Conservation (phyloP, 441 rosid genomes). For the Corymbia citriodora region DNA sequence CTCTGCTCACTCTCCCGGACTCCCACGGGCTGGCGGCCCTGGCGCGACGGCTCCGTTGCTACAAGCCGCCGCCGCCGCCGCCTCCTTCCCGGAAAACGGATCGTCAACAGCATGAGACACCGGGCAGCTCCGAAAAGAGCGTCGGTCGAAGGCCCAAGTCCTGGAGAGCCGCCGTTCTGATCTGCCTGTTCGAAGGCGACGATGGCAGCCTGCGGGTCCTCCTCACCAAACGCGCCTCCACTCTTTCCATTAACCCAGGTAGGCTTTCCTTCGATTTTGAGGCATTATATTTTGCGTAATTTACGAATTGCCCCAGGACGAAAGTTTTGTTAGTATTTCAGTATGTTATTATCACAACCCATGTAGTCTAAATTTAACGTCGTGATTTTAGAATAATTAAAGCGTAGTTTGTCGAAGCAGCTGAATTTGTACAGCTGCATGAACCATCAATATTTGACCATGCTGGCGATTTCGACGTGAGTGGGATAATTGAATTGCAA, state of each 20-base stretch:
- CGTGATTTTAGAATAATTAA: neutral
- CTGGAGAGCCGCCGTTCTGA: conserved; percentile 48
- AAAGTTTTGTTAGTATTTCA: neutral
- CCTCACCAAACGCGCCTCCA: conserved; percentile 62
- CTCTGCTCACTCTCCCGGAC: neutral
- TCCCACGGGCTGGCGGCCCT: conserved; percentile 11
- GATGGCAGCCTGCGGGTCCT: conserved; percentile 43
- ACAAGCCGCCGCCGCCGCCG: conserved; percentile 1
- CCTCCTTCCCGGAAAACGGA: neutral
- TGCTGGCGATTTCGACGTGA: neutral
- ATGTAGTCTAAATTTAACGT: neutral
- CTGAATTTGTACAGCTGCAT: neutral
- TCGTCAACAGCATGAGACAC: neutral
- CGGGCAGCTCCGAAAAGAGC: accelerated
- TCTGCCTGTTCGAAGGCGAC: conserved; percentile 58
- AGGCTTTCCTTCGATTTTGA: neutral
- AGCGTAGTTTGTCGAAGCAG: neutral
- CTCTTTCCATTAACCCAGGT: conserved; percentile 57
- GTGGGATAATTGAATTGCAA: neutral
- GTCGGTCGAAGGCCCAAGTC: neutral
- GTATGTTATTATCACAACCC: neutral
- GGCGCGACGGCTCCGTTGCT: conserved; percentile 25
- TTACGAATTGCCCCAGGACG: neutral
- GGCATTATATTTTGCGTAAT: neutral
- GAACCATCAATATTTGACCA: neutral